Percentiles rank a stretch among this genome's conserved stretches.
Evolutionary conservation across 345 rosid species (phyloP).

Genomic region (Citrus unshiu): DNA sequence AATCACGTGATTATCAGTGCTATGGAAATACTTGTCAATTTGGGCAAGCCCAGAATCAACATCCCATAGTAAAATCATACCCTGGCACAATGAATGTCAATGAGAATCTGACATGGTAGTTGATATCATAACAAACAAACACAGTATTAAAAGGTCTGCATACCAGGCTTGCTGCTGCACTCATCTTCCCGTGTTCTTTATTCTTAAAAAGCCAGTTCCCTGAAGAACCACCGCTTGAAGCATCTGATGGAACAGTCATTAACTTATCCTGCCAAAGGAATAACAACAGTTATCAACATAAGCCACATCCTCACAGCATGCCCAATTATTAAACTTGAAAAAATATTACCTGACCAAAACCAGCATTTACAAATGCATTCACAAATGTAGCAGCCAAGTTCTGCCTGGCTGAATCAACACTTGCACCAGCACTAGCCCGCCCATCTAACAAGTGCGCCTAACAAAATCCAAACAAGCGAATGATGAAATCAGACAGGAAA

Average conservation of each 20-base stretch:
- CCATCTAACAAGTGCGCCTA: constrained; percentile 98
- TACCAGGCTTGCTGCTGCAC: constrained; percentile 97
- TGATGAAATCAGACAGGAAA: constrained; percentile 14
- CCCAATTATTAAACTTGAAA: constrained; percentile 2
- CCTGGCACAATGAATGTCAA: constrained; percentile 38
- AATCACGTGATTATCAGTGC: constrained; percentile 70
- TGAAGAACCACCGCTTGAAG: constrained; percentile 60
- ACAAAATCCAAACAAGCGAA: constrained; percentile 6
- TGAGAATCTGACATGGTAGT: constrained; percentile 8
- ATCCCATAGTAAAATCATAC: constrained; percentile 93
- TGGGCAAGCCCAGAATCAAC: constrained; percentile 89
- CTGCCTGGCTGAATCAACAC: constrained; percentile 90
- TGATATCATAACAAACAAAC: constrained; percentile 5
- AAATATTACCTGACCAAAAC: constrained; percentile 79
- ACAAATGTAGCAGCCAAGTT: constrained; percentile 96
- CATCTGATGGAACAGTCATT: constrained; percentile 80
- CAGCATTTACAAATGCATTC: constrained; percentile 96
- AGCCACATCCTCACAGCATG: background rate
- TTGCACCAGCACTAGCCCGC: constrained; percentile 67
- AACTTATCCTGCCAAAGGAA: constrained; percentile 67
- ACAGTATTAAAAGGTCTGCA: constrained; percentile 11
- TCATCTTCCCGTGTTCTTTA: constrained; percentile 90
- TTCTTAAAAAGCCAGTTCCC: constrained; percentile 96
- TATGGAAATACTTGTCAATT: constrained; percentile 85
- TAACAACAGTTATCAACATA: constrained; percentile 5